Evolutionary conservation across 2,329 filamentous ascomycete species (phyloP).

Genomic region (Plenodomus tracheiphilus): DNA sequence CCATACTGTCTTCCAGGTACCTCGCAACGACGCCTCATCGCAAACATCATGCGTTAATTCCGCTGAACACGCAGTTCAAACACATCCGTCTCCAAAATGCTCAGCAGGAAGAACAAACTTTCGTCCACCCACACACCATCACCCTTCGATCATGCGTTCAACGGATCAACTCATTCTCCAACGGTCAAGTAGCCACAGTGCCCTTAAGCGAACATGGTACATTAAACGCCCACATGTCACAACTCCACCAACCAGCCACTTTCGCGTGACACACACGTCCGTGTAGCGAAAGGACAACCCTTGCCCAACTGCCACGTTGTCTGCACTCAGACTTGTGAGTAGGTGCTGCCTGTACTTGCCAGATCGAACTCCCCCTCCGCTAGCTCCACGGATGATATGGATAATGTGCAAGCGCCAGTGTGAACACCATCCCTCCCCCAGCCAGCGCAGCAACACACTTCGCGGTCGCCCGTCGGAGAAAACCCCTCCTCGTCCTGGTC

Average conservation of each 20-base stretch:
- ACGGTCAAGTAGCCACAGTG: background rate
- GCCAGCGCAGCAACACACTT: background rate
- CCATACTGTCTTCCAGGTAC: too few relatives aligned
- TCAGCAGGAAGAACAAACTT: background rate
- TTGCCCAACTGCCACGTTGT: background rate
- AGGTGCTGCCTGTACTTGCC: background rate
- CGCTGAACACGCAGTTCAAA: background rate
- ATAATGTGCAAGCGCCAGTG: slow-evolving; percentile 21
- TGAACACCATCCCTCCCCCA: background rate
- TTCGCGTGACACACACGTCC: background rate
- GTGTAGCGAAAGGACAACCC: background rate
- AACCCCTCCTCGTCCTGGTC: too few relatives aligned
- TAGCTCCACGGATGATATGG: slow-evolving; percentile 38
- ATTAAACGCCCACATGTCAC: background rate
- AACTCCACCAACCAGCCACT: background rate
- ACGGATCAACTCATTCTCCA: background rate
- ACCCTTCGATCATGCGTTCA: background rate
- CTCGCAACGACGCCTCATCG: too few relatives aligned
- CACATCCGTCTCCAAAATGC: background rate
- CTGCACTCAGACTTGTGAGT: background rate
- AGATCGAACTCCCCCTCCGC: background rate
- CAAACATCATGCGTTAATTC: too few relatives aligned
- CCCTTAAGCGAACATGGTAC: background rate
- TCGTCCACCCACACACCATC: background rate
- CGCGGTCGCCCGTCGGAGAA: too few relatives aligned